Evolutionary conservation across 2,329 filamentous ascomycete genomes (phyloP), one percentile per base, ranked within the genome.

Genomic region (Juglanconis oblonga): DNA sequence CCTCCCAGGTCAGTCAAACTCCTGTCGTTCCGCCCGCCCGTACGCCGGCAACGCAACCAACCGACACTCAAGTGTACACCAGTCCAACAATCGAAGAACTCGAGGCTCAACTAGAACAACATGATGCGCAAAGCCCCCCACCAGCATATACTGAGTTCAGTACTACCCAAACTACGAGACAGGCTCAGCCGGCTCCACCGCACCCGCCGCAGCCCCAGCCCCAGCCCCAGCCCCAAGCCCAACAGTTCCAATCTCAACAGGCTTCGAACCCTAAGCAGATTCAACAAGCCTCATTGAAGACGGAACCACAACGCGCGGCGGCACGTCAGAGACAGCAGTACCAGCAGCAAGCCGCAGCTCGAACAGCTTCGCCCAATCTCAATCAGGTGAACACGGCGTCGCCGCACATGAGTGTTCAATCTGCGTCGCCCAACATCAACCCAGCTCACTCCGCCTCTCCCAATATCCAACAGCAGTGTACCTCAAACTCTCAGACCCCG

Each of bases 251-350:
- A 42, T 29, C 49, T 17, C 60, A 56, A n/a, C 42, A 48, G 36
- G 24, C 47, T 24, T 61, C 59, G 14, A 53, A 44, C 31, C 40
- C 64, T 14, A 44, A 62, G 5, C 64, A 65, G 1, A 45, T 66
- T 31, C 59, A 66, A 10, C 65, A 67, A 13, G 58, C 62, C 29
- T 67, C 68, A 33, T 64, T 65, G 9, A 63, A 64, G 32, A 56
- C 57, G 4, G 52, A 60, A 14, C 61, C 62, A 36, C 61, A 60
- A 50, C 57, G 59, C 33, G 54, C 54, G 7, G 35, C 65, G 32
- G 51, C 61, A 29, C 62, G 63, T 1, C 64, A 61, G 17, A 65
- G 62, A 31, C 65, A 66, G 17, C 64, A 67, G 17, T 63, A 59
- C 24, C 59, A 64, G 44, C 63, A 63, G 48, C 62, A 64, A 13